Percentiles rank a stretch among this genome's conserved stretches.
These are phyloP conservation scores for Protomyces lactucae-debilis DNA, from an alignment of 1,139 yeast species.

Conservation along the genomic window DNA sequence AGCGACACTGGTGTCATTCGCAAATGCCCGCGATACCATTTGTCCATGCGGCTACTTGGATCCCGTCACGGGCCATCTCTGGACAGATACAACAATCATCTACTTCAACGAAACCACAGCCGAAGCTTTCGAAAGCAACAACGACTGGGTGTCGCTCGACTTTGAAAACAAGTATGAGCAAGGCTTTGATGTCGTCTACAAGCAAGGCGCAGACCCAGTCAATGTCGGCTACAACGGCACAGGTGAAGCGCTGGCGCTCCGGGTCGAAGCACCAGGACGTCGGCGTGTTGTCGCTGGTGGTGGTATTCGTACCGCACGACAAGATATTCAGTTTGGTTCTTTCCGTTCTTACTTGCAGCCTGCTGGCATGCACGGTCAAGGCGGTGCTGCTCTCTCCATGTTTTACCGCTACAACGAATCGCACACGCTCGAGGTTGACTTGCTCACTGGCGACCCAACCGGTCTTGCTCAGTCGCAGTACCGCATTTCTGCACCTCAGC, in stretches of 20 bases:
- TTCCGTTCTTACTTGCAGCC: conserved; percentile 20
- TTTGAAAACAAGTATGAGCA: conserved; percentile 9
- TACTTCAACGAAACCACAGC: conserved; percentile 25
- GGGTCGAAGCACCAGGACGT: conserved; percentile 6
- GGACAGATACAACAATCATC: conserved; percentile 23
- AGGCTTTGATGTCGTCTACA: conserved; percentile 10
- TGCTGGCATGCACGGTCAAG: conserved; percentile 1
- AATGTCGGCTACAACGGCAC: conserved; percentile 10
- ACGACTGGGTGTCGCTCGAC: conserved; percentile 8
- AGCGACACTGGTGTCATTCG: not conserved
- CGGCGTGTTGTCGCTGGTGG: conserved; percentile 17
- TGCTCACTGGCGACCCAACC: conserved; percentile 1
- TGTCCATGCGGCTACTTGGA: conserved; percentile 24
- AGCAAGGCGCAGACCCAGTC: conserved; percentile 7
- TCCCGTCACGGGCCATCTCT: conserved; percentile 14
- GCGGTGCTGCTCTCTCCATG: conserved; percentile 18
- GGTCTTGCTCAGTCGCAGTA: conserved; percentile 2
- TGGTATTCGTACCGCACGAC: conserved; percentile 23
- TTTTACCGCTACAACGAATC: conserved; percentile 20
- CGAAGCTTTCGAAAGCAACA: not conserved
- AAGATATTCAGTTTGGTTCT: conserved; percentile 22
- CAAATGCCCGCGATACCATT: conserved; percentile 6
- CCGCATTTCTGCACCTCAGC: conserved; percentile 3
- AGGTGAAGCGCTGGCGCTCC: conserved; percentile 7
- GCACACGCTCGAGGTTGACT: conserved; percentile 8